A percentile compares a stretch with the other conserved stretches of the same genome.
These are phyloP conservation scores for Vitis hybrid DNA, from an alignment of 177 flowering plant species.

Conservation along the genomic window DNA sequence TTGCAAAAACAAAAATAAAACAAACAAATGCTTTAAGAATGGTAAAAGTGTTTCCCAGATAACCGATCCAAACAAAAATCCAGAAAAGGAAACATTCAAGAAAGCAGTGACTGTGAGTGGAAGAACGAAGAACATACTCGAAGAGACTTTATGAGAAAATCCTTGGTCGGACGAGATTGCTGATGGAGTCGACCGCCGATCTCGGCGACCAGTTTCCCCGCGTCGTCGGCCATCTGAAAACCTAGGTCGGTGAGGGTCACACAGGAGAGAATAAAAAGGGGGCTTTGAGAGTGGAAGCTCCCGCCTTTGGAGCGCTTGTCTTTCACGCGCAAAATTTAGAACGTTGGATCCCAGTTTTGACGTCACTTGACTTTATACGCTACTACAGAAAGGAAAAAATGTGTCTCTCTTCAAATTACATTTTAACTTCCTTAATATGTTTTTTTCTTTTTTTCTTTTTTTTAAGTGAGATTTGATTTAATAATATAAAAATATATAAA, in stretches of 20 bases:
- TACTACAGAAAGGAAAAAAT: no score
- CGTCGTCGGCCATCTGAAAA: slow-evolving; percentile 22
- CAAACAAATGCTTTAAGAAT: no score
- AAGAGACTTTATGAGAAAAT: slow-evolving; percentile 65
- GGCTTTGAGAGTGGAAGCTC: slow-evolving; percentile 4
- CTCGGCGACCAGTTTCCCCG: slow-evolving; percentile 39
- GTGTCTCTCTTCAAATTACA: no score
- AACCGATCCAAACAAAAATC: background rate
- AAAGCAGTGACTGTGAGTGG: background rate
- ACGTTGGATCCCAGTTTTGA: background rate
- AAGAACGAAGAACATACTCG: slow-evolving; percentile 35
- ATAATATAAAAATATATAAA: no score
- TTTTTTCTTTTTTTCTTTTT: no score
- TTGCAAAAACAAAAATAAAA: no score
- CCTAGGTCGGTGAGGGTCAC: background rate
- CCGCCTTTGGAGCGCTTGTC: slow-evolving; percentile 6
- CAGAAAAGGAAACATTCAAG: background rate
- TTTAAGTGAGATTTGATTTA: no score
- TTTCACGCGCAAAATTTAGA: background rate
- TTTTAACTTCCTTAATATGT: no score
- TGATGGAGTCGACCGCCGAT: slow-evolving; percentile 54
- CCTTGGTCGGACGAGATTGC: slow-evolving; percentile 65
- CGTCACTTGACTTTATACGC: no score
- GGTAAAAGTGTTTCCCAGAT: background rate
- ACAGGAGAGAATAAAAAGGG: background rate